A percentile compares a stretch with the other conserved stretches of the same genome.
Conservation (phyloP, 176 grass and related monocot genomes). For the Carex myosuroides region DNA sequence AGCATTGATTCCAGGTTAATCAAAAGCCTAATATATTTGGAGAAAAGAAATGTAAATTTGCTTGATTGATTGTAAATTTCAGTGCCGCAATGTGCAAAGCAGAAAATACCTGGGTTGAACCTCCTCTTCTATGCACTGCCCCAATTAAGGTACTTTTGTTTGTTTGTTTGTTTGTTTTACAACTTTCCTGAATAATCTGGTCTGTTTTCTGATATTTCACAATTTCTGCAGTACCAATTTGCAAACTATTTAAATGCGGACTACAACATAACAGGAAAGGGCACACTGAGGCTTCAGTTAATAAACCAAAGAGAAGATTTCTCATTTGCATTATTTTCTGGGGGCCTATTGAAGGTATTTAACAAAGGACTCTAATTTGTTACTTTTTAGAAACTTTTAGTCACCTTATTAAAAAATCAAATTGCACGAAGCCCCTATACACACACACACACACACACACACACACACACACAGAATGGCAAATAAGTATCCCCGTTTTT, state of each 20-base stretch:
- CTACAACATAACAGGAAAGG: slow-evolving; percentile 57
- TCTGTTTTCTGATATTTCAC: slow-evolving; percentile 11
- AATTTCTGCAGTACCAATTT: slow-evolving; percentile 60
- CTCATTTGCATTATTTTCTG: slow-evolving; percentile 84
- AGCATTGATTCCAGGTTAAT: neutral
- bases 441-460: too few species aligned
- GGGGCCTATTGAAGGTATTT: slow-evolving; percentile 66
- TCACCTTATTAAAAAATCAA: neutral
- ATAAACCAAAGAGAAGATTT: slow-evolving; percentile 90
- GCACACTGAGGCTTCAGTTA: slow-evolving; percentile 68
- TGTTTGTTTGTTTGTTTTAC: neutral
- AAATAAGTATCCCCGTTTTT: neutral
- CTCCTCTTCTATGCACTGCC: slow-evolving; percentile 77
- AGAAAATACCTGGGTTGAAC: slow-evolving; percentile 51
- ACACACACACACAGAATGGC: neutral
- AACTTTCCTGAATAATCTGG: neutral
- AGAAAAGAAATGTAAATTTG: neutral
- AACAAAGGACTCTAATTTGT: slow-evolving; percentile 18
- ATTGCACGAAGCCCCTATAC: too few species aligned
- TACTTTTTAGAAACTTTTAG: neutral
- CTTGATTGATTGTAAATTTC: slow-evolving; percentile 18
- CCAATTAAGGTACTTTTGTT: slow-evolving; percentile 64
- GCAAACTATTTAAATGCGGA: slow-evolving; percentile 51
- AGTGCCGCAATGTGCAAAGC: slow-evolving; percentile 53
- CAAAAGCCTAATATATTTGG: neutral